Evolutionary conservation across 768 basidiomycete genomes (phyloP).

Genomic region (Sarcodon aspratus): DNA sequence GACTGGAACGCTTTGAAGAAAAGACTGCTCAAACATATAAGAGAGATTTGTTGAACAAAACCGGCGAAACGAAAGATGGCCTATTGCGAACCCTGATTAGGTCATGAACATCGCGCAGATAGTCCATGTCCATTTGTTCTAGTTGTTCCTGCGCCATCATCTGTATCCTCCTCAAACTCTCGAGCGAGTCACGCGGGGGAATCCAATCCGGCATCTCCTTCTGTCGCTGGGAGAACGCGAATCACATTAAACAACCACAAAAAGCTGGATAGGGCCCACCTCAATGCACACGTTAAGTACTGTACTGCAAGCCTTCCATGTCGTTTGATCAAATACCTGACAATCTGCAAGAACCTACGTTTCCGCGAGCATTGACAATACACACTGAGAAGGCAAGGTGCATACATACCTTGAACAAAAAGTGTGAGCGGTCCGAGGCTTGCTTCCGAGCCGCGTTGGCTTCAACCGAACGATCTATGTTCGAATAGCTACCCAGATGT

Average conservation of each 20-base stretch:
- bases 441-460: conserved; percentile 28
- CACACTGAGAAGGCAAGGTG: background rate
- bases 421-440: conserved; percentile 37
- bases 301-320: conserved; percentile 24
- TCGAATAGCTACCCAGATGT: conserved; percentile 27
- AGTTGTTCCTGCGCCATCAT: conserved; percentile 3
- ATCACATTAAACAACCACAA: conserved; percentile 6
- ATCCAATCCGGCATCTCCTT: conserved; percentile 7
- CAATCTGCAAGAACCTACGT: conserved; percentile 23
- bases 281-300: conserved; percentile 33
- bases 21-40: conserved; percentile 18
- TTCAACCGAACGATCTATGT: conserved; percentile 13
- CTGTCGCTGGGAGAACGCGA: conserved; percentile 13
- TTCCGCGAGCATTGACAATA: background rate
- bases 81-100: conserved; percentile 23
- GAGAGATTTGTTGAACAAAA: conserved; percentile 16
- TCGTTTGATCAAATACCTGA: conserved; percentile 14
- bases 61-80: conserved; percentile 15
- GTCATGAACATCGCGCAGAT: conserved; percentile 12
- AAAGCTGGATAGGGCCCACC: conserved; percentile 16
- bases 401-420: conserved; percentile 34
- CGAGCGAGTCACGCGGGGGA: conserved; percentile 5
- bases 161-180: conserved; percentile 9
- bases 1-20: conserved; percentile 9
- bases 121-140: conserved; percentile 4